These are phyloP conservation scores for Climacium dendroides DNA, from an alignment of 225 moss, liverwort and hornwort species.

Conservation along the genomic window DNA sequence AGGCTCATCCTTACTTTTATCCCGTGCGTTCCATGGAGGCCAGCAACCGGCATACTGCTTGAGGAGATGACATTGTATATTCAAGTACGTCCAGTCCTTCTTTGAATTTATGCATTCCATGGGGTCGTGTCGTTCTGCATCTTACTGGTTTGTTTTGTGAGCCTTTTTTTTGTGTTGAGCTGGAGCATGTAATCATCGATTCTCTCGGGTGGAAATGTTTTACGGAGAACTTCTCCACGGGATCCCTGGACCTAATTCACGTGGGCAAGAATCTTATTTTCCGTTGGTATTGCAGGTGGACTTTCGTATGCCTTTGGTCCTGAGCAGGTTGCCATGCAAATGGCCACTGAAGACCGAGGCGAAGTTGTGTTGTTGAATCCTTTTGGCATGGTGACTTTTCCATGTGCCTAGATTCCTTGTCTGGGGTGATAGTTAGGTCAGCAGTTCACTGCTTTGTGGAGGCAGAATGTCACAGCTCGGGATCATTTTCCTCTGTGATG, in stretches of 20 bases:
- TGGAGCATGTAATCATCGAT: neutral
- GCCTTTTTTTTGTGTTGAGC: neutral
- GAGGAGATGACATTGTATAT: neutral
- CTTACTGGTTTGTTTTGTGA: neutral
- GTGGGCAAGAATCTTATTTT: neutral
- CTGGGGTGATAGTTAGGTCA: neutral
- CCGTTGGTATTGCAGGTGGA: neutral
- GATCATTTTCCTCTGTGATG: neutral
- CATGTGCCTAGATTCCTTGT: neutral
- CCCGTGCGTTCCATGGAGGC: slow-evolving; percentile 72
- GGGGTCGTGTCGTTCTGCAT: neutral
- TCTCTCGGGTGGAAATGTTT: neutral
- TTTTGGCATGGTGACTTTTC: neutral
- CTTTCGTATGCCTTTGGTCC: neutral
- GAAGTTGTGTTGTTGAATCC: slow-evolving; percentile 2
- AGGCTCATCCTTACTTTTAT: slow-evolving; percentile 88
- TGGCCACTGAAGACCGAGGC: neutral
- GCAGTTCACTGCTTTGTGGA: neutral
- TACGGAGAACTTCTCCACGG: too few relatives aligned
- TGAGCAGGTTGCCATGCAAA: neutral
- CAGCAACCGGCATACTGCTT: slow-evolving; percentile 53
- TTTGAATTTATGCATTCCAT: neutral
- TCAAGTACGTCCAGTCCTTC: neutral
- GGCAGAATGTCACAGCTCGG: neutral
- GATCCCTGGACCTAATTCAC: neutral